These are phyloP conservation scores for Gardenia jasminoides DNA, from an alignment of 257 asterid species.

Conservation along the genomic window DNA sequence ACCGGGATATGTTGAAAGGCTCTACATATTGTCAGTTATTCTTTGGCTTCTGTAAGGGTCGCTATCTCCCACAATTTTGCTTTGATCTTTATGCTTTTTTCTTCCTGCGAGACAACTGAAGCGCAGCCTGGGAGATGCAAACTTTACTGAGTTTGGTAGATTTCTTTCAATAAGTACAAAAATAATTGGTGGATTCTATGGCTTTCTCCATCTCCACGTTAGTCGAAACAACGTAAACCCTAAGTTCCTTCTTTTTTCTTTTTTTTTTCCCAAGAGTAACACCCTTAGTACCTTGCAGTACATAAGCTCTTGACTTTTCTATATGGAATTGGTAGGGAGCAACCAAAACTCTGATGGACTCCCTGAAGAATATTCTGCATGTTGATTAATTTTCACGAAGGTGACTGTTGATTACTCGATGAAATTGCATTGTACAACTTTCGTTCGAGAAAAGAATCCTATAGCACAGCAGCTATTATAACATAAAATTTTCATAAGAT, in stretches of 20 bases:
- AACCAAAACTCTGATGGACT: background rate
- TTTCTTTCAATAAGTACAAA: background rate
- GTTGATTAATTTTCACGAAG: too few species aligned
- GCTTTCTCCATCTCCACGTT: background rate
- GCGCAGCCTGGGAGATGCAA: background rate
- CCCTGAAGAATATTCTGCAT: too few species aligned
- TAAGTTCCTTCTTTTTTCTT: too few species aligned
- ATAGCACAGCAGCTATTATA: too few species aligned
- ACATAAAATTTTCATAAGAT: too few species aligned
- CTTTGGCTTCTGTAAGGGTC: constrained; percentile 12
- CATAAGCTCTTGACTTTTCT: background rate
- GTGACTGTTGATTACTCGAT: too few species aligned
- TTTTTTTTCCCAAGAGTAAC: too few species aligned
- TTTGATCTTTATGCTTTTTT: constrained; percentile 6
- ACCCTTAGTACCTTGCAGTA: background rate
- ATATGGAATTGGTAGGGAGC: background rate
- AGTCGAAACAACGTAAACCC: background rate
- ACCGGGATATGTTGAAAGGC: background rate
- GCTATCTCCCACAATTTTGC: background rate
- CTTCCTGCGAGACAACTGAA: constrained; percentile 22
- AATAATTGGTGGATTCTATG: background rate
- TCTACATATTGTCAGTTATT: background rate
- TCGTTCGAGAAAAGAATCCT: too few species aligned
- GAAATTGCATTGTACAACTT: too few species aligned
- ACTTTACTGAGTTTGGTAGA: background rate